Percentiles rank a stretch among this genome's conserved stretches.
These are phyloP conservation scores for Blastobotrys chiropterorum DNA, from an alignment of 805 yeast genomes.

Conservation along the genomic window DNA sequence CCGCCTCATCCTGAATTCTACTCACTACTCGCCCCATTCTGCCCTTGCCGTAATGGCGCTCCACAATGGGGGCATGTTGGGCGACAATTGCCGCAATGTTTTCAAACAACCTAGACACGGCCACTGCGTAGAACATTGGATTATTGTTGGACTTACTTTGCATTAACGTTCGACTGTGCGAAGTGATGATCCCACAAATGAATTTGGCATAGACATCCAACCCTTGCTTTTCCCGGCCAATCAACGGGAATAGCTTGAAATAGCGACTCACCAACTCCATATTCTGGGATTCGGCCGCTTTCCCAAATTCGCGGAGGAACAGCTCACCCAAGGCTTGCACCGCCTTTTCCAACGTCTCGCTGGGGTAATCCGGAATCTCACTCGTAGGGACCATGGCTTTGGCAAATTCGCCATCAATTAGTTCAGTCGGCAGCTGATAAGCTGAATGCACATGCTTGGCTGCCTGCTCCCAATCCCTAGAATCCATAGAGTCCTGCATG, in stretches of 20 bases:
- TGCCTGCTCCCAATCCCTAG: constrained; percentile 68
- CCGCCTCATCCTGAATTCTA: constrained; percentile 79
- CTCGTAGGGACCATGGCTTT: constrained; percentile 77
- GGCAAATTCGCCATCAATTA: constrained; percentile 63
- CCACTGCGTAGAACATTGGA: constrained; percentile 33
- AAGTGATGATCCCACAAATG: constrained; percentile 76
- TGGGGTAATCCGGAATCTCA: constrained; percentile 78
- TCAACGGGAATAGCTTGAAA: constrained; percentile 82
- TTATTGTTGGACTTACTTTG: constrained; percentile 16
- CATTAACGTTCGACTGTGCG: constrained; percentile 65
- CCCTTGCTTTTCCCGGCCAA: constrained; percentile 67
- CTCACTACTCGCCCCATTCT: constrained; percentile 59
- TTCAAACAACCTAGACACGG: constrained; percentile 54
- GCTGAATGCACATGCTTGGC: constrained; percentile 59
- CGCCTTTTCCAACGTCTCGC: constrained; percentile 50
- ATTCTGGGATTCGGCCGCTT: constrained; percentile 61
- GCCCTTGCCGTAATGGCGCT: constrained; percentile 59
- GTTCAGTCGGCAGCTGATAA: constrained; percentile 45
- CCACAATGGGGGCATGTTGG: constrained; percentile 79
- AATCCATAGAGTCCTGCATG: constrained; percentile 62
- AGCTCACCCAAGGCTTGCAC: constrained; percentile 48
- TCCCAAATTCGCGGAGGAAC: constrained; percentile 58
- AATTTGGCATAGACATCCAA: constrained; percentile 76
- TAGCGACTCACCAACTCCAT: constrained; percentile 67
- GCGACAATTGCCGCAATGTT: constrained; percentile 76